Conservation (phyloP, 352 stramenopile species). For the Labyrinthula sp. region DNA sequence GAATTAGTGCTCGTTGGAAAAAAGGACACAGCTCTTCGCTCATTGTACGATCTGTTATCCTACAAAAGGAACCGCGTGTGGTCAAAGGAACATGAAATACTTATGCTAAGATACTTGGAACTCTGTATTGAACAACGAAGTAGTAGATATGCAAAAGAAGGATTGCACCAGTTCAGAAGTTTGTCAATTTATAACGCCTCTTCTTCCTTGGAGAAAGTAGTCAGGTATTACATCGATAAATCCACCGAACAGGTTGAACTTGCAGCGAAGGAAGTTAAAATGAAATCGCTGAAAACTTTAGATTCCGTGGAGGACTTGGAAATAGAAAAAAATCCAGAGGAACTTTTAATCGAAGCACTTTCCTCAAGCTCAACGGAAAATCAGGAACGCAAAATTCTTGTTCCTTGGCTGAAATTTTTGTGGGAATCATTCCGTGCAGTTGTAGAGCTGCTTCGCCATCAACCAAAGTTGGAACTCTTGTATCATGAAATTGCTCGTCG, state of each 20-base stretch:
- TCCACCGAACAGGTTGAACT: conserved; percentile 49
- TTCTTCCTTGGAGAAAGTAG: conserved; percentile 74
- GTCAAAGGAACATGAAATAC: conserved; percentile 82
- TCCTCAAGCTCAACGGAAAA: conserved; percentile 78
- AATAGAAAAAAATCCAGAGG: conserved; percentile 70
- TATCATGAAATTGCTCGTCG: conserved; percentile 50
- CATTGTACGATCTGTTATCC: conserved; percentile 75
- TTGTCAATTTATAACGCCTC: conserved; percentile 74
- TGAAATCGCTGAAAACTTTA: conserved; percentile 12
- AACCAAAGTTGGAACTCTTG: conserved; percentile 68
- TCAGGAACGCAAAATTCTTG: conserved; percentile 72
- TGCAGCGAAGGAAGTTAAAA: conserved; percentile 57
- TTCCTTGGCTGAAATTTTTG: conserved; percentile 69
- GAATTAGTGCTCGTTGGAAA: conserved; percentile 58
- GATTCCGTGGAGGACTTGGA: conserved; percentile 52
- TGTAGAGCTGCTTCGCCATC: conserved; percentile 86
- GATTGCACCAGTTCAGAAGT: conserved; percentile 92
- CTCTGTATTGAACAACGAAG: conserved; percentile 77
- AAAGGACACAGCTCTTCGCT: conserved; percentile 42
- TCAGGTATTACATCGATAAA: conserved; percentile 61
- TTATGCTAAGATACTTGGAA: conserved; percentile 85
- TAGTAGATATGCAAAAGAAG: conserved; percentile 81
- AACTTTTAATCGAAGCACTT: conserved; percentile 84
- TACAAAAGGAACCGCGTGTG: conserved; percentile 82
- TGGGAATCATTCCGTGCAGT: conserved; percentile 93